Base-by-base conservation (phyloP, 257 asterid species). In the Perilla frutescens region DNA sequence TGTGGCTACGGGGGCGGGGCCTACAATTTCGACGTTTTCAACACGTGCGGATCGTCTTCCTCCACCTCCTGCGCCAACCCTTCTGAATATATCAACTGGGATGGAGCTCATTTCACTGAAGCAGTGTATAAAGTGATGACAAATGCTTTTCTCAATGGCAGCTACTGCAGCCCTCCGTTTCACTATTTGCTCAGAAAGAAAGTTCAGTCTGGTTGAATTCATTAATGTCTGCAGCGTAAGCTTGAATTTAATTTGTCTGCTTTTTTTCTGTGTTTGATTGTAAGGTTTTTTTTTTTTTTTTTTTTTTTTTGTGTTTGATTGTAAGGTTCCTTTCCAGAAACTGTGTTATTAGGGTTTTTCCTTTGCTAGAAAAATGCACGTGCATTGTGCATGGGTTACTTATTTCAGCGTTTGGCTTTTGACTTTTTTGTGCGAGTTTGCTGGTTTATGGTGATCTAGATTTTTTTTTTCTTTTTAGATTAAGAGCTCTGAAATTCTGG, bases 91-190 rank as follows among this genome's bases (percentile, higher is more conserved):
- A 65, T 89, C 5, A 91, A 91, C 37, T 91, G 97, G 97, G 97
- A 91, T 44, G 97, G 97, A 13, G 97, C 87, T 54, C 96, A 91
- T 77, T 84, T 89, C 60, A 91, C 97, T 1, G 96, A 91, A 61
- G 91, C 86, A 7, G 87, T 79, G 72, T 73, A 91, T 29, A 83
- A 83, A 11, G 84, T 78, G 29, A 69, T 91, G 77, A 63, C 97
- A 0, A 36, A 54, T 0, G 63, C 81, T 8, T 82, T 91, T 37
- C 49, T 91, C 13, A 81, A 81, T 13, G 96, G 94, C 13, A 81
- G 60, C 2, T 81, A 76, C 64, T 83, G 85, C 70, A 74, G 45
- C 3, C 97, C 96, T 4, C 67, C 91, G 3, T 91, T 91, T 48
- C 65, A 76, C 15, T 66, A 78, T 68, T 68, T 91, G 86, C 61